phyloP scores from a whole-genome alignment of 345 rosid species.

The Atalantia buxifolia region DNA sequence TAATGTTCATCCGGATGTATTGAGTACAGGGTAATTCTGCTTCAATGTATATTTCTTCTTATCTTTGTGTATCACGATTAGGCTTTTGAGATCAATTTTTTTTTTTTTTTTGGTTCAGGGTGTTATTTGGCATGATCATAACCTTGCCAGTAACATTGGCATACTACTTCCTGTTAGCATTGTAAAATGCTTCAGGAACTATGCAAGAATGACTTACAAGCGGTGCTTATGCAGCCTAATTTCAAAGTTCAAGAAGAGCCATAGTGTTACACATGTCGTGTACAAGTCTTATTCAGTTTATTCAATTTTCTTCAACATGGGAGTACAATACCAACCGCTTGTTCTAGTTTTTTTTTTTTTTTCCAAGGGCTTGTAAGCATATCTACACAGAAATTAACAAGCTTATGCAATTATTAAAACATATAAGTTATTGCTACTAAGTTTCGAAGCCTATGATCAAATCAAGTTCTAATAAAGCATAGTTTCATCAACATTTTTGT shows the following conservation, averaged over 20 bases:
- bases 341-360: background rate
- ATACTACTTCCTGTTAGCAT: conserved; percentile 66
- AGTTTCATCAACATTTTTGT: background rate
- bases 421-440: background rate
- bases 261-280: background rate
- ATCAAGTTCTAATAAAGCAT: background rate
- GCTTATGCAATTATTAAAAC: background rate
- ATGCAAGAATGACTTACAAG: conserved; percentile 5
- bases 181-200: conserved; percentile 27
- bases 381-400: background rate
- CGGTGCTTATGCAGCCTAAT: conserved; percentile 4
- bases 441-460: no score
- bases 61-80: background rate
- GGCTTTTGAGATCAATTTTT: background rate
- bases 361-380: background rate
- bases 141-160: conserved; percentile 71
- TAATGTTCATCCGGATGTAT: conserved; percentile 66
- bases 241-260: background rate
- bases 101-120: conserved; percentile 41
- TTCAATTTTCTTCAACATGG: conserved; percentile 2
- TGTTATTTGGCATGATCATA: conserved; percentile 73
- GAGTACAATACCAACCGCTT: background rate
- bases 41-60: background rate
- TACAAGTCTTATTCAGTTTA: conserved; percentile 11
- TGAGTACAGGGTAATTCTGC: conserved; percentile 65